Conservation (phyloP, 345 rosid genomes). For the Murraya paniculata region DNA sequence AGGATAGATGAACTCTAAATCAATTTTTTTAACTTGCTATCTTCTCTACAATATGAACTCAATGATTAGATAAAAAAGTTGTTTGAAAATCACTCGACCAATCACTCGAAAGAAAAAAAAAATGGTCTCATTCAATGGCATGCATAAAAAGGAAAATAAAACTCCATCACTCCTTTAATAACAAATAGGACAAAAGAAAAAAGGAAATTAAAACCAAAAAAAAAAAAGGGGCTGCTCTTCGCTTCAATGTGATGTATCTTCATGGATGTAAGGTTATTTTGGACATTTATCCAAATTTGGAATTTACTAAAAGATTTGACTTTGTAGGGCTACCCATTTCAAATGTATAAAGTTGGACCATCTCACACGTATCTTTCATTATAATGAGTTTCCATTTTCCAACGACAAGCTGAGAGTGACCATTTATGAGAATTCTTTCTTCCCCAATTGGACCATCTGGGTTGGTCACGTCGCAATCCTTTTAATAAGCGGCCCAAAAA, state of each 20-base stretch:
- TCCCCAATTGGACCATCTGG: conserved; percentile 21
- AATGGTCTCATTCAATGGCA: no score
- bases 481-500: conserved; percentile 12
- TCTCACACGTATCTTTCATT: background rate
- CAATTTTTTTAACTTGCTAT: no score
- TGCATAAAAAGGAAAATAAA: no score
- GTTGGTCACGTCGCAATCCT: conserved; percentile 11
- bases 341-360: background rate
- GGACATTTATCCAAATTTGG: background rate
- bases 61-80: no score
- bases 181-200: no score
- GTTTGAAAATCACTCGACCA: accelerated
- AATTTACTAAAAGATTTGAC: conserved; percentile 3
- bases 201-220: accelerated
- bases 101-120: no score
- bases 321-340: background rate
- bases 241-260: no score
- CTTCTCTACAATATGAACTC: no score
- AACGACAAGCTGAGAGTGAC: background rate
- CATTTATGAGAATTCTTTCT: conserved; percentile 8
- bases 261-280: background rate
- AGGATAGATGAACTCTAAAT: no score
- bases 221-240: no score
- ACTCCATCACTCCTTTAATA: no score
- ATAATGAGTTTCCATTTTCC: background rate